Conservation (phyloP, 108 stramenopile species). For the Skeletonema menzelii region DNA sequence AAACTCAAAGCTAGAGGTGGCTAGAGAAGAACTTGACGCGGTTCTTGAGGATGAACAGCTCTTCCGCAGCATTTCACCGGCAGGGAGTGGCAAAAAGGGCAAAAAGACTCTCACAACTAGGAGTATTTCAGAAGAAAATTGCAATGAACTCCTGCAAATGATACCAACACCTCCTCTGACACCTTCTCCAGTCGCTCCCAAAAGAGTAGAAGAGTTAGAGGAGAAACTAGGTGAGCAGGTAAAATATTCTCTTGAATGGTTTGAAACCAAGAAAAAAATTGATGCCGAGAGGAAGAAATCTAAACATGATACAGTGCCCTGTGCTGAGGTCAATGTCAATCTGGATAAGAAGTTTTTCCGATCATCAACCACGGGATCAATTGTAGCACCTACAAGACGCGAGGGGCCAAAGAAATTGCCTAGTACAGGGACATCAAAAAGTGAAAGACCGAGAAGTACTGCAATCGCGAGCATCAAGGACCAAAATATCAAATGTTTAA, state of each 20-base stretch:
- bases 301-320: not conserved
- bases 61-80: not conserved
- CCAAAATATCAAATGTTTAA: not conserved
- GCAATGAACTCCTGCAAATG: not conserved
- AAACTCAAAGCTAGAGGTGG: constrained; percentile 13
- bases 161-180: not conserved
- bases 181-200: not conserved
- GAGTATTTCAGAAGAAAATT: not conserved
- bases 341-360: not conserved
- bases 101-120: not conserved
- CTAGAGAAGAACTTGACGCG: constrained; percentile 23
- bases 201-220: not conserved
- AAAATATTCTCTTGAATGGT: not conserved
- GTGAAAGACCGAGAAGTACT: not conserved
- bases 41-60: constrained; percentile 16
- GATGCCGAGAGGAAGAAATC: not conserved
- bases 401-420: not conserved
- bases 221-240: not conserved
- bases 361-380: not conserved
- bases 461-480: not conserved
- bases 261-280: not conserved
- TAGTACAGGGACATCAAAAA: not conserved
- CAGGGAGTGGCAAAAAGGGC: not conserved
- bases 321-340: not conserved
- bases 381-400: not conserved